phyloP scores from a whole-genome alignment of 306 rosid genomes.

The Albizia julibrissin region DNA sequence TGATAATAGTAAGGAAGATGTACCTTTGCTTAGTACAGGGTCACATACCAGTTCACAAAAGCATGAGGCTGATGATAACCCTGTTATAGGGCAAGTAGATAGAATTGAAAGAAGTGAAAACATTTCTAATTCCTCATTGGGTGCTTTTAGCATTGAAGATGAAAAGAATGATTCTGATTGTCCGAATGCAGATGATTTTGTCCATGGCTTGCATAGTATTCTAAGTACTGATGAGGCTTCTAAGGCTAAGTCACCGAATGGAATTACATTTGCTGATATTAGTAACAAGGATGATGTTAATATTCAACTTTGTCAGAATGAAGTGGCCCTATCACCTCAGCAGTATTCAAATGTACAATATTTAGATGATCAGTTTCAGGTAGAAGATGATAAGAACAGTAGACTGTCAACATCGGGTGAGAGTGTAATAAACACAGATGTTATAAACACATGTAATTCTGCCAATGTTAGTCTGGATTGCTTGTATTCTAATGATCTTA shows the following conservation, averaged over 20 bases:
- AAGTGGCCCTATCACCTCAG: conserved; percentile 36
- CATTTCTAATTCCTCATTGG: conserved; percentile 38
- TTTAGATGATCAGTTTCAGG: conserved; percentile 34
- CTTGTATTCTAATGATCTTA: conserved; percentile 38
- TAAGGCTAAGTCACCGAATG: conserved; percentile 34
- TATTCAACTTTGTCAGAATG: conserved; percentile 42
- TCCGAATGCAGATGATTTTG: conserved; percentile 44
- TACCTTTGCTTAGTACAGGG: conserved; percentile 31
- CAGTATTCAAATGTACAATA: conserved; percentile 41
- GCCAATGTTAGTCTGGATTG: conserved; percentile 26
- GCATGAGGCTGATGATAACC: conserved; percentile 40
- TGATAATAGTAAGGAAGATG: conserved; percentile 39
- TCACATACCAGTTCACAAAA: conserved; percentile 41
- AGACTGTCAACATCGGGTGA: conserved; percentile 38
- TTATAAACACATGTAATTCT: conserved; percentile 33
- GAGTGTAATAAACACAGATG: conserved; percentile 35
- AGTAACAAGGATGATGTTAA: conserved; percentile 40
- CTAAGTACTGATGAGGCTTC: conserved; percentile 33
- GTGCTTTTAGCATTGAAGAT: conserved; percentile 36
- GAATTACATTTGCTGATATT: conserved; percentile 41
- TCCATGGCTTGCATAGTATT: conserved; percentile 32
- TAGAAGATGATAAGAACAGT: conserved; percentile 40
- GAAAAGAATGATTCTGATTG: conserved; percentile 35
- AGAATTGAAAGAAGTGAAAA: conserved; percentile 43
- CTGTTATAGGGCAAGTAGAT: conserved; percentile 34